Conservation (phyloP, 1,139 yeast species). For the Suhomyces bokatorum region DNA sequence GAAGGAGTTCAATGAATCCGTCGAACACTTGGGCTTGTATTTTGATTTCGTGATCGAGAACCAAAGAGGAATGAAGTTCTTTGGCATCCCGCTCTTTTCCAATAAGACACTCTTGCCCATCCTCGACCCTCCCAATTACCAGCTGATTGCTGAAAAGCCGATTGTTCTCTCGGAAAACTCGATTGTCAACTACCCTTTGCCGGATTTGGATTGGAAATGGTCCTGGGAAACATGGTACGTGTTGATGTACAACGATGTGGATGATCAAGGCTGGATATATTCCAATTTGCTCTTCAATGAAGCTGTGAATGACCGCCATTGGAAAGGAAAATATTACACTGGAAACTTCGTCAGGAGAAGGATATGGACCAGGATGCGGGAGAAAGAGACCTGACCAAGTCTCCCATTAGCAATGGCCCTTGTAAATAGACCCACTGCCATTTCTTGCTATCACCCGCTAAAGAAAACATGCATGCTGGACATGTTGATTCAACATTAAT, state of each 20-base stretch:
- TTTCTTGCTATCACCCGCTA: no score
- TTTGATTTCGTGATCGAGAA: slow-evolving; percentile 58
- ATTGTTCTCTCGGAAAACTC: slow-evolving; percentile 31
- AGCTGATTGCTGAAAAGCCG: slow-evolving; percentile 31
- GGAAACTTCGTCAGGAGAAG: slow-evolving; percentile 61
- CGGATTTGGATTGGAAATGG: slow-evolving; percentile 73
- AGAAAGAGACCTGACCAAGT: background rate
- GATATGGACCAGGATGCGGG: slow-evolving; percentile 56
- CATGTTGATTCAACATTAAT: no score
- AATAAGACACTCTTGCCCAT: slow-evolving; percentile 54
- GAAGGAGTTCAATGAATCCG: slow-evolving; percentile 13
- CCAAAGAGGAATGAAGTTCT: slow-evolving; percentile 66
- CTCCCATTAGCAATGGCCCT: background rate
- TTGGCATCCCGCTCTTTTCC: slow-evolving; percentile 66
- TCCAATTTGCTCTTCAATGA: slow-evolving; percentile 47
- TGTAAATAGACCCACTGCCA: no score
- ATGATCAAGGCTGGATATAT: slow-evolving; percentile 79
- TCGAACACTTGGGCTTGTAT: slow-evolving; percentile 14
- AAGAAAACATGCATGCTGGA: no score
- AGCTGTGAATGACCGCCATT: slow-evolving; percentile 44
- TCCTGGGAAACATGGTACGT: slow-evolving; percentile 72
- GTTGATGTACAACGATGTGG: slow-evolving; percentile 68
- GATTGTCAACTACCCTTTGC: slow-evolving; percentile 53
- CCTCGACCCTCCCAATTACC: slow-evolving; percentile 58
- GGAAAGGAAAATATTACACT: slow-evolving; percentile 62